Conservation (phyloP, 2,329 filamentous ascomycete genomes). For the Trichoderma sp. region DNA sequence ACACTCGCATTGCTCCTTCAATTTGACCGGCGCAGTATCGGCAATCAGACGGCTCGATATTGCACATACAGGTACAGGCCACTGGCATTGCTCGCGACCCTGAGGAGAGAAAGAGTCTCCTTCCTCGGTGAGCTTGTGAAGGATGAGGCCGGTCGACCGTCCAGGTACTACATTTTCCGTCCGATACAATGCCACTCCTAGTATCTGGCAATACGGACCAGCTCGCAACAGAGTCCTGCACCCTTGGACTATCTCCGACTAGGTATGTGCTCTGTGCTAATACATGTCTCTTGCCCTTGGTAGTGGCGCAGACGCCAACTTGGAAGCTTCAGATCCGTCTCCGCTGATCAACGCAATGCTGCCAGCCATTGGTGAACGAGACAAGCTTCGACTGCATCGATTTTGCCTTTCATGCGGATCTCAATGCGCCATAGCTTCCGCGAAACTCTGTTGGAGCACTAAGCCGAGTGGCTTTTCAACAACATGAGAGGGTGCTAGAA, state of each 20-base stretch:
- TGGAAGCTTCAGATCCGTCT: neutral
- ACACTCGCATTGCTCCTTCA: neutral
- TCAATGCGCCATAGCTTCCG: conserved; percentile 8
- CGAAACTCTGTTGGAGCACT: conserved; percentile 22
- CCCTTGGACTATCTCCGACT: no score
- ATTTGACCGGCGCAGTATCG: neutral
- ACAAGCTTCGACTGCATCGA: no score
- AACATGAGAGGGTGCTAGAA: neutral
- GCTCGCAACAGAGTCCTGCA: neutral
- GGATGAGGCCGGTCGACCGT: neutral
- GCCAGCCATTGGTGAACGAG: neutral
- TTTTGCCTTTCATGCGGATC: neutral
- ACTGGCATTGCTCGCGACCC: no score
- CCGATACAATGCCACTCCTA: neutral
- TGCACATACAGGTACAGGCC: neutral
- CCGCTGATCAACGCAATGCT: conserved; percentile 20
- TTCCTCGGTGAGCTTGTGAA: neutral
- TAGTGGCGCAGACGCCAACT: conserved; percentile 13
- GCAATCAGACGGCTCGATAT: neutral
- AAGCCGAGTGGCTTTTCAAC: conserved; percentile 6
- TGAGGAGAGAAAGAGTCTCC: neutral
- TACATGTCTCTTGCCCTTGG: neutral
- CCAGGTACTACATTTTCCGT: no score
- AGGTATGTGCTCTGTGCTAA: neutral
- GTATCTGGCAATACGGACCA: conserved; percentile 6